Evolutionary conservation across 495 filamentous ascomycete genomes (phyloP), one percentile per base, ranked within the genome.

Genomic region (Letharia columbiana): DNA sequence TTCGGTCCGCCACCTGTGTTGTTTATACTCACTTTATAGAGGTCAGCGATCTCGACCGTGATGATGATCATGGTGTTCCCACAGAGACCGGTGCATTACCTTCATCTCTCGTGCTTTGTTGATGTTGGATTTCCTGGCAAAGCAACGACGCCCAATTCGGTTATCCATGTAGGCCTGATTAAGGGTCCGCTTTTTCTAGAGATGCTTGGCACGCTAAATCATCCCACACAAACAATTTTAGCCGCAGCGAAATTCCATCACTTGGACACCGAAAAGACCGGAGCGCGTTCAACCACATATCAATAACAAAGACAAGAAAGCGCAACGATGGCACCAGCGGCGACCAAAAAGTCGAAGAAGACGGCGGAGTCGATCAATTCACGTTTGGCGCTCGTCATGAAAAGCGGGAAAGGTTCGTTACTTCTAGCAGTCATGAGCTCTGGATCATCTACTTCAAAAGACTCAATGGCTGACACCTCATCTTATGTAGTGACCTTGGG

Each of bases 311-410:
- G 45, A 61, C n/a, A 40, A 68, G 44, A 58, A 28, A 75, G 79
- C 80, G 80, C 77, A 82, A 79, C 77, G 79, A 93, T 92, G 92
- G 90, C 91, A 77, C 89, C 90, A 76, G 73, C 73, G 50, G 35
- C 41, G 28, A 47, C 56, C 28, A 96, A 96, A 88, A 96, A 94
- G 84, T 81, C 80, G 78, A 94, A 93, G 87, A 94, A 92, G 82
- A 86, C 89, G 74, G 86, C 89, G 74, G 91, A 96, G 84, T 88
- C 83, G 83, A 91, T 93, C 83, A 91, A 90, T 82, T 87, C 87
- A 77, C 88, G 89, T 78, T 82, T 94, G 70, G 90, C 90, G 75
- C 86, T 96, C 78, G 92, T 96, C 67, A 94, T 97, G 89, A 97
- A 96, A 86, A 90, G 87, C 67, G 92, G 92, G 72, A 96, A 96